Conservation (phyloP, 2,329 filamentous ascomycete species). For the Aotearoamyces nothofagi region DNA sequence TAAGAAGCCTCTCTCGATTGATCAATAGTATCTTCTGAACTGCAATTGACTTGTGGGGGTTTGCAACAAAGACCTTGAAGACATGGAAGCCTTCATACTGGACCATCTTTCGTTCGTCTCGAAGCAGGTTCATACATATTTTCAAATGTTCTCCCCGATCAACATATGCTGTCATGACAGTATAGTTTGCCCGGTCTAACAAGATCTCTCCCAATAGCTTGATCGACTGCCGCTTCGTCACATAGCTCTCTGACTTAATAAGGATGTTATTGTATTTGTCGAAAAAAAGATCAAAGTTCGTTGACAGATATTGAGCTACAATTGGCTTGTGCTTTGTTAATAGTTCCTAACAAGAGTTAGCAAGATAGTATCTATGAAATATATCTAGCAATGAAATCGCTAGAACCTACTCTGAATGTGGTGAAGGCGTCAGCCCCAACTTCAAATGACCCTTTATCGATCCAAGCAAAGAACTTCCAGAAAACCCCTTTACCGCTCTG, state of each 20-base stretch:
- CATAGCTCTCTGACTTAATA: conserved; percentile 86
- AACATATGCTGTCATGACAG: conserved; percentile 95
- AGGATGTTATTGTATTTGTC: conserved; percentile 74
- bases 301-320: conserved; percentile 72
- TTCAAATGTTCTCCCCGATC: conserved; percentile 92
- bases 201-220: conserved; percentile 92
- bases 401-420: conserved; percentile 64
- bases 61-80: conserved; percentile 98
- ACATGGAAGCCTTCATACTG: conserved; percentile 99
- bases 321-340: conserved; percentile 88
- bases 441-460: conserved; percentile 92
- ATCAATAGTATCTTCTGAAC: conserved; percentile 93
- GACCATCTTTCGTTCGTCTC: conserved; percentile 96
- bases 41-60: conserved; percentile 92
- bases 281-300: conserved; percentile 92
- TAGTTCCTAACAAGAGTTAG: conserved; percentile 58
- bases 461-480: conserved; percentile 96
- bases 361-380: neutral
- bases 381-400: neutral
- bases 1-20: conserved; percentile 82
- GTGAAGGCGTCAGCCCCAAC: conserved; percentile 96
- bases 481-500: conserved; percentile 78
- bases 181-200: conserved; percentile 90
- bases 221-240: conserved; percentile 95
- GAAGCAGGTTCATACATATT: conserved; percentile 92